Evolutionary conservation across 768 basidiomycete species (phyloP), one percentile per base, ranked within the genome.

Genomic region (Tricholoma sp.): DNA sequence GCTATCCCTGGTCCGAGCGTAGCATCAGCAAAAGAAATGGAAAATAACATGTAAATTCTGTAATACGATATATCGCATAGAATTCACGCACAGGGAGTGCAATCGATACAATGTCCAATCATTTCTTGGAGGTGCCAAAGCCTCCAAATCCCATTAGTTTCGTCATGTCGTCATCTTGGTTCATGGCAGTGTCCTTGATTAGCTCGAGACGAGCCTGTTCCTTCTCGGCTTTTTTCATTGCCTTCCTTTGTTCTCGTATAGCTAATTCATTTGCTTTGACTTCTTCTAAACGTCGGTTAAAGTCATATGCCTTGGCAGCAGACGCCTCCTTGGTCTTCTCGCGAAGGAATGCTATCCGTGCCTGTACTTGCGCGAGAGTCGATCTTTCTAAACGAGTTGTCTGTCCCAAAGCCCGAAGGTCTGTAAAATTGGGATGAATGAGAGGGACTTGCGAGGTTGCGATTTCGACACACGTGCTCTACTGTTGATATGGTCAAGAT

Each of bases 401-500:
- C 74, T 98, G 97, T n/a, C 97, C 97, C n/a, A 98, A 64, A 24
- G 79, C 82, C 41, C 94, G 86, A 51, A 99, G 78, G 78, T 99
- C 97, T 98, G 68, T 34, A 44, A 24, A 29, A 49, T 20, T 31
- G 45, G 42, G 52, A 31, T 58, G 54, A 59, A 54, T 20, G 47
- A 39, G 29, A 41, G 32, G n/a, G 4, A 50, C 13, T 36, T 6
- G 15, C 1, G 42, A 15, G n/a, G 8, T 53, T 47, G 42, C 54
- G 2, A 56, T 52, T 47, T 50, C 51, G 8, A 52, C 94, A 65
- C 69, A 98, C 96, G 96, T 53, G 84, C 84, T 77, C 94, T 81
- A 57, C 93, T 87, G 72, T 99, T 99, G 55, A 99, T 83, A 66
- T 99, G 97, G 68, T 98, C 95, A 48, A 99, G 75, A 68, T 98